Base-by-base conservation (phyloP, 2,329 filamentous ascomycete genomes). In the Chaetomium olivaceum region DNA sequence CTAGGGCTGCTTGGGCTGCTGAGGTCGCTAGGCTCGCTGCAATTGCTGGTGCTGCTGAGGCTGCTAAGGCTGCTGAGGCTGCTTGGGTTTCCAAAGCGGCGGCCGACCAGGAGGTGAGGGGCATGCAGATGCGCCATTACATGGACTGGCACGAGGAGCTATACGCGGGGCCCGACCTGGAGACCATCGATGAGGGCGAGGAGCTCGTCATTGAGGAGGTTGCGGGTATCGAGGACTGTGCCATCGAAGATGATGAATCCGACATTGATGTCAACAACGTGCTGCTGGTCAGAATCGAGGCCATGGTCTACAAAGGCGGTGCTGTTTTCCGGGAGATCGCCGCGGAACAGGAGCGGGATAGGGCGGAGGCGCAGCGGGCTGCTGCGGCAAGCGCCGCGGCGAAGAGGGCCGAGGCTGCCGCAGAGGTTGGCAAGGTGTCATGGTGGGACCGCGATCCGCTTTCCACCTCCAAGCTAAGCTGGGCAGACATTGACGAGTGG, bases 401-500 rank as follows among this genome's bases (percentile, higher is more conserved):
- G 33, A 36, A 36, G 33, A 36, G 8, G 33, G 33, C 33, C 54
- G 36, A 55, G 12, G 14, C 21, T 31, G 23, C 27, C 9, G 58
- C 7, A 6, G 8, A 62, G 52, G 19, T 21, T 6, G 46, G 39
- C 29, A 25, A 62, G 23, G 19, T 36, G 61, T 36, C 59, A 2
- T 9, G 33, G 23, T 48, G 51, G 61, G 16, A 33, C 52, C n/a
- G 27, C 1, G 61, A 58, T 27, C 52, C 27, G 2, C 23, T n/a
- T 4, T 57, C 48, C n/a, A 46, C 55, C 5, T 46, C 50, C 16
- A 31, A 21, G 21, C 21, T 21, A 11, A 27, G 51, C 29, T 61
- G 59, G 59, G 50, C 50, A 1, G 50, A 61, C 23, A 19, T 61
- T 23, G 31, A 66, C 14, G 60, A 62, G 36, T 60, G 59, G 2